phyloP scores from a whole-genome alignment of 306 rosid genomes.

The Argentina anserina region DNA sequence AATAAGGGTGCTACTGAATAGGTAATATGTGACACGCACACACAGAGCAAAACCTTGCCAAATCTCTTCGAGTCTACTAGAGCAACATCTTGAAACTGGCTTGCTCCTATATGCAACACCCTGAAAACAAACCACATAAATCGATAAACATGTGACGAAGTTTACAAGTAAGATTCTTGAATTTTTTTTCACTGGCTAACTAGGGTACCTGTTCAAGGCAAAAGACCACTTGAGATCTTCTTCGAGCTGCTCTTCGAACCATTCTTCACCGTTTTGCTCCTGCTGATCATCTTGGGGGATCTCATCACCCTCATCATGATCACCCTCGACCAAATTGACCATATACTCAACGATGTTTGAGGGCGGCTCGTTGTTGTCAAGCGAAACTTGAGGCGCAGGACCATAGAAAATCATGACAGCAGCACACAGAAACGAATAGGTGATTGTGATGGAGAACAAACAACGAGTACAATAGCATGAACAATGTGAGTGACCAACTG shows the following conservation, averaged over 20 bases:
- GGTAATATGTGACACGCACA: background rate
- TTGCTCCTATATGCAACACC: constrained; percentile 21
- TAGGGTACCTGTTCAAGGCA: constrained; percentile 25
- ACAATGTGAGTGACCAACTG: background rate
- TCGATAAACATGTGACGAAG: background rate
- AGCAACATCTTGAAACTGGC: constrained; percentile 27
- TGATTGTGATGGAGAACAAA: background rate
- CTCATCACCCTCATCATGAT: background rate
- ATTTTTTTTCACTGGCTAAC: background rate
- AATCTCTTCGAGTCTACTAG: constrained; percentile 31
- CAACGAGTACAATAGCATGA: background rate
- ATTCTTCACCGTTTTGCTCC: constrained; percentile 6
- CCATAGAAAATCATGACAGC: constrained; percentile 2
- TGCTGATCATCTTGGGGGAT: background rate
- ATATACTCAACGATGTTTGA: background rate
- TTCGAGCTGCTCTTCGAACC: constrained; percentile 37
- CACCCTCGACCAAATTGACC: background rate
- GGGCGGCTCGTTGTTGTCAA: background rate
- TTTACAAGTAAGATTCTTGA: background rate
- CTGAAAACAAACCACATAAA: constrained; percentile 1
- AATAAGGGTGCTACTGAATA: background rate
- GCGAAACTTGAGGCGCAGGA: background rate
- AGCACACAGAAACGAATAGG: constrained; percentile 2
- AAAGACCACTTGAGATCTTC: constrained; percentile 42
- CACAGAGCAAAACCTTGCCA: constrained; percentile 28